These are phyloP conservation scores for Nemania sp. DNA, from an alignment of 2,329 filamentous ascomycete genomes.

Conservation along the genomic window DNA sequence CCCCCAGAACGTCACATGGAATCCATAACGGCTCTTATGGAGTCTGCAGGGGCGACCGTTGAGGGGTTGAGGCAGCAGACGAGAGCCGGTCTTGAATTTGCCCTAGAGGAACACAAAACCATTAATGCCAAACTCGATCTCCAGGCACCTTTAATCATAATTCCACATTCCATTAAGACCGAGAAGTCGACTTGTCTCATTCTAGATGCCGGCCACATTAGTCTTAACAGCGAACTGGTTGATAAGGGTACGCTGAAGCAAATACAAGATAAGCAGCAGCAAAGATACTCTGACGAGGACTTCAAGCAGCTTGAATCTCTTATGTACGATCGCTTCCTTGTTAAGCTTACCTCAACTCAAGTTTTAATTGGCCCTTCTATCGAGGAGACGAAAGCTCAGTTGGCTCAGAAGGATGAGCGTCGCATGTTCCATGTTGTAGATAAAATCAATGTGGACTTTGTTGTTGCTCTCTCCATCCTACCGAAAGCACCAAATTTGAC, in stretches of 20 bases:
- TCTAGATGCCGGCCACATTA: slow-evolving; percentile 94
- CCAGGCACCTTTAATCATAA: slow-evolving; percentile 94
- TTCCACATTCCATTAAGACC: slow-evolving; percentile 90
- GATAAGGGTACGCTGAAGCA: slow-evolving; percentile 91
- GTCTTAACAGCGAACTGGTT: slow-evolving; percentile 92
- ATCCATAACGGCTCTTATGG: slow-evolving; percentile 94
- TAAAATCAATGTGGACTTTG: slow-evolving; percentile 96
- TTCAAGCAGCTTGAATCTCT: slow-evolving; percentile 87
- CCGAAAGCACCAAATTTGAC: slow-evolving; percentile 94
- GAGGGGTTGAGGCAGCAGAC: slow-evolving; percentile 96
- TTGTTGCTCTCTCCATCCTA: slow-evolving; percentile 96
- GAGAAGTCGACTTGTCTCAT: slow-evolving; percentile 88
- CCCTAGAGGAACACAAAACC: slow-evolving; percentile 96
- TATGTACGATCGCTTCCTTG: slow-evolving; percentile 97
- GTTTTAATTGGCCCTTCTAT: slow-evolving; percentile 95
- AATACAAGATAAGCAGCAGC: slow-evolving; percentile 89
- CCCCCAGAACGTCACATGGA: slow-evolving; percentile 98
- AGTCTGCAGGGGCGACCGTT: slow-evolving; percentile 93
- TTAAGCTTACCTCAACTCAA: slow-evolving; percentile 95
- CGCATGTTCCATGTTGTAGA: slow-evolving; percentile 91
- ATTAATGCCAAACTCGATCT: slow-evolving; percentile 96
- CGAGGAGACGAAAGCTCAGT: slow-evolving; percentile 85
- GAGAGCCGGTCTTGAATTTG: slow-evolving; percentile 93
- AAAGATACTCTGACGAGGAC: slow-evolving; percentile 89
- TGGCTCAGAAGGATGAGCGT: slow-evolving; percentile 74